Conservation (phyloP, 2,329 filamentous ascomycete species). For the Colletotrichum spinosum region DNA sequence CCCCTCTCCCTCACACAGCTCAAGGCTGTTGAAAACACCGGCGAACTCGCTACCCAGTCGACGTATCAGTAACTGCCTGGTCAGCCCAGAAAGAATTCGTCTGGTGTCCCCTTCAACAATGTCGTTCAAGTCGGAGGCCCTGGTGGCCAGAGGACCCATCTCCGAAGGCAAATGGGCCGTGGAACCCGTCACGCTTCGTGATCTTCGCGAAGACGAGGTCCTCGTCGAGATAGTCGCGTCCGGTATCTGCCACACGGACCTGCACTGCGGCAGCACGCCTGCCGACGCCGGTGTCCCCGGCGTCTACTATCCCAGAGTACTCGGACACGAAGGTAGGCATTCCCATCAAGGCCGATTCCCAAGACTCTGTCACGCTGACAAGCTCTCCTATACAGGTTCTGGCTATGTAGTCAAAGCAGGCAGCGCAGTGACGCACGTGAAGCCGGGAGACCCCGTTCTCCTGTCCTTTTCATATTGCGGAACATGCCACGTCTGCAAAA, state of each 20-base stretch:
- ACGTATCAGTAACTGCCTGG: too few relatives aligned
- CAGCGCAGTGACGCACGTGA: conserved; percentile 58
- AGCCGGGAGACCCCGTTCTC: conserved; percentile 66
- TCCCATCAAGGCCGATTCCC: background rate
- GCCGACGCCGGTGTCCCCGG: conserved; percentile 27
- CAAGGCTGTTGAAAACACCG: too few relatives aligned
- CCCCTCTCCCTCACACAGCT: background rate
- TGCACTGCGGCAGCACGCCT: conserved; percentile 54
- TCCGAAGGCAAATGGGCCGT: conserved; percentile 47
- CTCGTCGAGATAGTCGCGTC: conserved; percentile 64
- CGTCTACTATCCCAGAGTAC: conserved; percentile 47
- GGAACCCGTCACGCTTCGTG: conserved; percentile 44
- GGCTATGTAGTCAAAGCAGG: conserved; percentile 59
- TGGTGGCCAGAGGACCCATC: conserved; percentile 46
- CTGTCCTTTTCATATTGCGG: conserved; percentile 53
- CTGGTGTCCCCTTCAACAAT: conserved; percentile 18
- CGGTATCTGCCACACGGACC: conserved; percentile 67
- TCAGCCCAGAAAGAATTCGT: background rate
- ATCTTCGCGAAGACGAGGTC: conserved; percentile 54
- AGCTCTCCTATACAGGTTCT: conserved; percentile 42
- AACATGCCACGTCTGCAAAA: conserved; percentile 59
- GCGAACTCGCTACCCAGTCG: too few relatives aligned
- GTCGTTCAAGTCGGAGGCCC: conserved; percentile 43
- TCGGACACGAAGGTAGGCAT: conserved; percentile 63
- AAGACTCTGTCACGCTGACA: background rate